Percentiles rank a stretch among this genome's conserved stretches.
Conservation (phyloP, 2,329 filamentous ascomycete genomes). For the Trematosphaeria pertusa region DNA sequence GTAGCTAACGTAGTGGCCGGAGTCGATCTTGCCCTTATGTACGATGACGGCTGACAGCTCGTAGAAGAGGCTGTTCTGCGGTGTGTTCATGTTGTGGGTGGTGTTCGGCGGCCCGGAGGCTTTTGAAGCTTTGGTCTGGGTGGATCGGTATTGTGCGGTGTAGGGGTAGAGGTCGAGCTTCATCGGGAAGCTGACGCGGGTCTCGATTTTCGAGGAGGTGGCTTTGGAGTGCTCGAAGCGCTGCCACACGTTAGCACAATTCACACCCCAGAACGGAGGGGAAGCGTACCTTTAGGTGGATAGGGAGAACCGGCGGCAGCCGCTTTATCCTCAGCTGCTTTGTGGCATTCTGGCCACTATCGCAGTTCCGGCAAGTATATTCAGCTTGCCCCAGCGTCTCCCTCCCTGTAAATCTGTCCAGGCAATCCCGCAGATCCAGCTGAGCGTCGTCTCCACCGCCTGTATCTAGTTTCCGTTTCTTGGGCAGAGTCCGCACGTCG, state of each 20-base stretch:
- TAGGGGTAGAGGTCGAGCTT: slow-evolving; percentile 91
- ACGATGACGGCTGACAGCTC: slow-evolving; percentile 90
- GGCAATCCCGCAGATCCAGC: slow-evolving; percentile 63
- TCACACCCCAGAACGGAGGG: not conserved
- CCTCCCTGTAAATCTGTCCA: slow-evolving; percentile 85
- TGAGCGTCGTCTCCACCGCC: slow-evolving; percentile 36
- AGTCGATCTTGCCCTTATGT: slow-evolving; percentile 91
- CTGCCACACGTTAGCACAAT: slow-evolving; percentile 45
- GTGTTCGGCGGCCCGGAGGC: slow-evolving; percentile 46
- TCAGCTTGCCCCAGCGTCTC: slow-evolving; percentile 79
- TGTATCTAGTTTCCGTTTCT: slow-evolving; percentile 65
- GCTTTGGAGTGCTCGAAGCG: slow-evolving; percentile 79
- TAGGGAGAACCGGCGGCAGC: slow-evolving; percentile 85
- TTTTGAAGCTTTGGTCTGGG: slow-evolving; percentile 34
- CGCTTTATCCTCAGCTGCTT: slow-evolving; percentile 85
- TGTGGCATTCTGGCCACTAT: slow-evolving; percentile 75
- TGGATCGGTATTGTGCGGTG: slow-evolving; percentile 66
- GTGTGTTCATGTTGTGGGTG: slow-evolving; percentile 42
- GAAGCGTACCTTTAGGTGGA: slow-evolving; percentile 81
- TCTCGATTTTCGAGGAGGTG: slow-evolving; percentile 85
- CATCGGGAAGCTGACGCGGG: slow-evolving; percentile 82
- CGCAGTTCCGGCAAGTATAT: slow-evolving; percentile 85
- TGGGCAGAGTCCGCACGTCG: slow-evolving; percentile 77
- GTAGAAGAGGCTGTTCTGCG: slow-evolving; percentile 70
- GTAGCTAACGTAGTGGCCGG: slow-evolving; percentile 92